These are phyloP conservation scores for Erysimum cheiranthoides DNA, from an alignment of 345 rosid genomes.

Conservation along the genomic window DNA sequence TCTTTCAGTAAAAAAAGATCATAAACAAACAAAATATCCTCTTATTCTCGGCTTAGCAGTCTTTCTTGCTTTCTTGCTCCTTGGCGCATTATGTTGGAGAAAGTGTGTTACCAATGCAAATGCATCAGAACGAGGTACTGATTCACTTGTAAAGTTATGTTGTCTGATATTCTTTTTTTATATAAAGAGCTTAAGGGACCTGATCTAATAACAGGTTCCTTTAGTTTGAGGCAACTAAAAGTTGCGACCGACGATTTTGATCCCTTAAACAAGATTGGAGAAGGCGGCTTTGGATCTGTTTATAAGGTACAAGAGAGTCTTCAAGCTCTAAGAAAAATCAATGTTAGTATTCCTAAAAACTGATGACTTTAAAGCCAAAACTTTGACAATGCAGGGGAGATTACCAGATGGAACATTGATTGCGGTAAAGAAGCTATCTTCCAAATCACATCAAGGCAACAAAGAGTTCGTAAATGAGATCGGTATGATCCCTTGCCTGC, in stretches of 20 bases:
- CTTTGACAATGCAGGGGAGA: constrained; percentile 37
- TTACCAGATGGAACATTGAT: constrained; percentile 43
- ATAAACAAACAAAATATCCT: constrained; percentile 7
- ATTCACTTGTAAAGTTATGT: not conserved
- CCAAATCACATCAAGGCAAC: constrained; percentile 54
- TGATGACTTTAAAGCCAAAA: not conserved
- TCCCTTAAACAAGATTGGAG: constrained; percentile 48
- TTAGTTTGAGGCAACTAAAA: constrained; percentile 44
- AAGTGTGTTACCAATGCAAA: not conserved
- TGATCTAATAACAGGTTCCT: constrained; percentile 34
- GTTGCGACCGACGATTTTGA: constrained; percentile 45
- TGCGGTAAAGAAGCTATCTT: constrained; percentile 53
- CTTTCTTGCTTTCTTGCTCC: constrained; percentile 39
- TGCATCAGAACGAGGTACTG: constrained; percentile 15
- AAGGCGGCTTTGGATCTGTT: constrained; percentile 53
- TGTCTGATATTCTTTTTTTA: not conserved
- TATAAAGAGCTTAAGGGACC: not conserved
- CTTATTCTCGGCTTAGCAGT: constrained; percentile 44
- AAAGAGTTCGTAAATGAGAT: constrained; percentile 55
- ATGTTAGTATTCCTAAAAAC: not conserved
- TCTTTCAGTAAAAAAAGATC: constrained; percentile 14
- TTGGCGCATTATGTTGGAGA: constrained; percentile 51
- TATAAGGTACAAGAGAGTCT: constrained; percentile 39
- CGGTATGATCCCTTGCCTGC: constrained; percentile 51
- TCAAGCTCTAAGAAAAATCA: not conserved